A percentile compares a stretch with the other conserved stretches of the same genome.
These are phyloP conservation scores for Ligustrum vulgare DNA, from an alignment of 257 asterid genomes.

Conservation along the genomic window DNA sequence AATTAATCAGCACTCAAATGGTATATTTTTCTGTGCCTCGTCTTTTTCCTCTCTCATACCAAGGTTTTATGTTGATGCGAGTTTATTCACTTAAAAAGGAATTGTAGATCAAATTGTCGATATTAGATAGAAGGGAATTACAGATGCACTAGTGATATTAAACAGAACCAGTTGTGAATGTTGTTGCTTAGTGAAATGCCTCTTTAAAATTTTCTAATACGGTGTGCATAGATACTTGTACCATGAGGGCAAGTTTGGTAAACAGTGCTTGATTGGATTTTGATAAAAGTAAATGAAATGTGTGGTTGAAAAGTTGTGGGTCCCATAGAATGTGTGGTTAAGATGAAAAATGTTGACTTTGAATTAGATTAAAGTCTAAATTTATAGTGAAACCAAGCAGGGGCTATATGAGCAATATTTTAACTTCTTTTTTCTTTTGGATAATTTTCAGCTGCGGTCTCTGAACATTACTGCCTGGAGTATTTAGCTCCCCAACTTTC, in stretches of 20 bases:
- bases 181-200: neutral
- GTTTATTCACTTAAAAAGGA: neutral
- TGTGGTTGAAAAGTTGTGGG: too few relatives aligned
- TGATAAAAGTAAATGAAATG: too few relatives aligned
- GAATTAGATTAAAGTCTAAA: too few relatives aligned
- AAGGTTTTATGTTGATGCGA: neutral
- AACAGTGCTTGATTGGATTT: neutral
- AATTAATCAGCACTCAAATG: constrained; percentile 6
- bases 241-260: neutral
- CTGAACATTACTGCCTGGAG: neutral
- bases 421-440: neutral
- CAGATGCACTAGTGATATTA: neutral
- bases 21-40: neutral
- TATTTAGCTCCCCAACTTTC: neutral
- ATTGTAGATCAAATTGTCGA: neutral
- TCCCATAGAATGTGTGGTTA: too few relatives aligned
- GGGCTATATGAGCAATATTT: neutral
- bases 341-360: too few relatives aligned
- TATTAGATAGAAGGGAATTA: neutral
- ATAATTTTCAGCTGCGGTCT: neutral
- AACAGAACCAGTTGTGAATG: neutral
- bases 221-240: neutral
- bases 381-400: too few relatives aligned
- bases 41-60: neutral
- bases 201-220: neutral